phyloP scores from a whole-genome alignment of 2,329 filamentous ascomycete species.

The Arthrobotrys conoides region DNA sequence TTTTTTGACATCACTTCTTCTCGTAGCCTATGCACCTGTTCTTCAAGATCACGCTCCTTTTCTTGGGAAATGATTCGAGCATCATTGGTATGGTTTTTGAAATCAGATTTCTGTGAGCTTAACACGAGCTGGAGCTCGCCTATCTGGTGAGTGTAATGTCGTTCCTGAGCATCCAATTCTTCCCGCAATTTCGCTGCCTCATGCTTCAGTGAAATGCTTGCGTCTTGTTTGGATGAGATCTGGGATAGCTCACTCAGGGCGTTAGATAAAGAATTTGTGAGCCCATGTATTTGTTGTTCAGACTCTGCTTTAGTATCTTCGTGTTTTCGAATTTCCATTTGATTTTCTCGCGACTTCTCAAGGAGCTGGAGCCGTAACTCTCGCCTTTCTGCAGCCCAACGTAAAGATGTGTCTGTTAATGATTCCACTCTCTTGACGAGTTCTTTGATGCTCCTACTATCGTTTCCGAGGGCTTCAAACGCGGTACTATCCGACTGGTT shows the following conservation, averaged over 20 bases:
- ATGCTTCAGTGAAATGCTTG: constrained; percentile 33
- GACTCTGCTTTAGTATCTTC: constrained; percentile 39
- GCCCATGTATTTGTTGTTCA: constrained; percentile 51
- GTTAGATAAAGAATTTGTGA: constrained; percentile 54
- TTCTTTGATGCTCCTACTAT: not conserved
- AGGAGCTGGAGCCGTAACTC: constrained; percentile 22
- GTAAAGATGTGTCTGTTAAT: constrained; percentile 26
- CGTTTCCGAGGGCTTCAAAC: not conserved
- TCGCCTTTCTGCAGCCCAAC: constrained; percentile 16
- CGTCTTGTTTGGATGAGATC: constrained; percentile 50
- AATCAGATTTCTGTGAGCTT: constrained; percentile 17
- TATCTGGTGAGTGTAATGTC: constrained; percentile 20
- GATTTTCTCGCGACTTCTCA: constrained; percentile 27
- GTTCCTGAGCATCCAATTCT: constrained; percentile 32
- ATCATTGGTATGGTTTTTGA: constrained; percentile 23
- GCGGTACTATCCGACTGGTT: not conserved
- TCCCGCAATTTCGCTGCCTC: constrained; percentile 31
- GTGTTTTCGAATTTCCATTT: constrained; percentile 37
- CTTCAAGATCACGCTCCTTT: constrained; percentile 28
- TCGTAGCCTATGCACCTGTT: constrained; percentile 12
- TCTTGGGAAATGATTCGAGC: not conserved
- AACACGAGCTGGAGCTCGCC: constrained; percentile 13
- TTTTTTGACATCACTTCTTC: constrained; percentile 18
- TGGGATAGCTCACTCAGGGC: constrained; percentile 54
- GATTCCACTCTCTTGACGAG: constrained; percentile 21